Conservation (phyloP, 192 early-diverging fungal species). For the Entomortierella lignicola region DNA sequence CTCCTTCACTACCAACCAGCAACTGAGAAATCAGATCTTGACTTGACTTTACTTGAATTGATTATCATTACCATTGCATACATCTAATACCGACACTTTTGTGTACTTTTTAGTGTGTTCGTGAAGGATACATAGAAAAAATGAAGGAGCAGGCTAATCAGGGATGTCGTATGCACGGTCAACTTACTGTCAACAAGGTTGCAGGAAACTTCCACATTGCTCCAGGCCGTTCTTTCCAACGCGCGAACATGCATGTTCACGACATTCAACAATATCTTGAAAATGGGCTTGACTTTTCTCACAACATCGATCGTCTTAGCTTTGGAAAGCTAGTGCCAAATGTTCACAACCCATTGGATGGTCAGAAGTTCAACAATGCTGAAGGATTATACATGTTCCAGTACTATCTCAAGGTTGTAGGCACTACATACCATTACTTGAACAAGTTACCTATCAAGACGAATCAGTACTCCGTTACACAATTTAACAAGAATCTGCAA, state of each 20-base stretch:
- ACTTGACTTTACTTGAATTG: too few relatives aligned
- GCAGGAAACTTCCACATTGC: slow-evolving; percentile 95
- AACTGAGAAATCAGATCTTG: too few relatives aligned
- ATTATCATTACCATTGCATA: too few relatives aligned
- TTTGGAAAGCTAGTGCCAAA: slow-evolving; percentile 73
- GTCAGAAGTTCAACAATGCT: slow-evolving; percentile 13
- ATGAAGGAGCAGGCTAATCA: slow-evolving; percentile 84
- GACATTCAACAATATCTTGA: slow-evolving; percentile 74
- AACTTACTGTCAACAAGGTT: slow-evolving; percentile 89
- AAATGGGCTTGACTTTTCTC: slow-evolving; percentile 81
- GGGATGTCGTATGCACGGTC: slow-evolving; percentile 89
- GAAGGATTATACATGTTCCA: slow-evolving; percentile 75
- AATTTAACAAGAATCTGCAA: slow-evolving; percentile 76
- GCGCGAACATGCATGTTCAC: slow-evolving; percentile 80
- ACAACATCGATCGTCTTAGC: slow-evolving; percentile 82
- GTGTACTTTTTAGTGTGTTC: slow-evolving; percentile 73
- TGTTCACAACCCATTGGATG: slow-evolving; percentile 75
- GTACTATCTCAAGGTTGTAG: slow-evolving; percentile 95
- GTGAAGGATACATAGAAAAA: slow-evolving; percentile 84
- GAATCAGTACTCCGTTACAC: slow-evolving; percentile 96
- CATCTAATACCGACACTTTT: too few relatives aligned
- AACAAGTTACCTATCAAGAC: slow-evolving; percentile 78
- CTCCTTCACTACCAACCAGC: too few relatives aligned
- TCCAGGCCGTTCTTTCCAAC: slow-evolving; percentile 84
- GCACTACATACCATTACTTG: slow-evolving; percentile 80